A percentile compares a stretch with the other conserved stretches of the same genome.
phyloP scores from a whole-genome alignment of 1,284 basidiomycete species.

The Bondarzewia mesenterica region DNA sequence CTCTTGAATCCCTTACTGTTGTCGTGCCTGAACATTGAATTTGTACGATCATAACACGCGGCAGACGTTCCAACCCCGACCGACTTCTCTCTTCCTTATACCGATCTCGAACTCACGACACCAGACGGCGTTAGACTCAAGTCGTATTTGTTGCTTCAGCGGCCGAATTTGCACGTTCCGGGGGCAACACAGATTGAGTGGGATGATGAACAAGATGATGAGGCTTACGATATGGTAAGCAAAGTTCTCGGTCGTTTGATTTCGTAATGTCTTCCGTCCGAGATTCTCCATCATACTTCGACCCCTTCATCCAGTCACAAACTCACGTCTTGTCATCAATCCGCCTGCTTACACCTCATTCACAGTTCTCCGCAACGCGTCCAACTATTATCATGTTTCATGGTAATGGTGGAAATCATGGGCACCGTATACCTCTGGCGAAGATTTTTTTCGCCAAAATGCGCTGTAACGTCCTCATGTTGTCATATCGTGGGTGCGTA shows the following conservation, averaged over 20 bases:
- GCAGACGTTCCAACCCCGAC: conserved; percentile 67
- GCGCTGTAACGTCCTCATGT: conserved; percentile 84
- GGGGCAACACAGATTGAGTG: conserved; percentile 13
- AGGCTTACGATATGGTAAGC: conserved; percentile 2
- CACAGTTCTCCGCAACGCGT: conserved; percentile 56
- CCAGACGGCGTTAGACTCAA: conserved; percentile 53
- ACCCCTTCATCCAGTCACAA: no score
- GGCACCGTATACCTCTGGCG: conserved; percentile 87
- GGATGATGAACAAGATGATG: conserved; percentile 22
- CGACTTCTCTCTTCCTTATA: conserved; percentile 64
- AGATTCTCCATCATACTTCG: not conserved
- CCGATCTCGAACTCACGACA: conserved; percentile 62
- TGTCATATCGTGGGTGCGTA: conserved; percentile 78
- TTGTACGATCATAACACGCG: not conserved
- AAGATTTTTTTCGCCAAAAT: conserved; percentile 78
- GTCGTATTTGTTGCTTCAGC: conserved; percentile 53
- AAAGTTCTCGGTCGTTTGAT: not conserved
- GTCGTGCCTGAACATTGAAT: not conserved
- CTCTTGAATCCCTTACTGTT: not conserved
- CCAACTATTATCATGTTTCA: conserved; percentile 90
- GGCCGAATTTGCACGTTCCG: conserved; percentile 22
- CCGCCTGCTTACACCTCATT: no score
- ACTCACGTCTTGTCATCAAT: no score
- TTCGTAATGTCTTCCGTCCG: not conserved
- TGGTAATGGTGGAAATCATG: conserved; percentile 79